Conservation (phyloP, 176 grass and related monocot species). For the Zea mays region DNA sequence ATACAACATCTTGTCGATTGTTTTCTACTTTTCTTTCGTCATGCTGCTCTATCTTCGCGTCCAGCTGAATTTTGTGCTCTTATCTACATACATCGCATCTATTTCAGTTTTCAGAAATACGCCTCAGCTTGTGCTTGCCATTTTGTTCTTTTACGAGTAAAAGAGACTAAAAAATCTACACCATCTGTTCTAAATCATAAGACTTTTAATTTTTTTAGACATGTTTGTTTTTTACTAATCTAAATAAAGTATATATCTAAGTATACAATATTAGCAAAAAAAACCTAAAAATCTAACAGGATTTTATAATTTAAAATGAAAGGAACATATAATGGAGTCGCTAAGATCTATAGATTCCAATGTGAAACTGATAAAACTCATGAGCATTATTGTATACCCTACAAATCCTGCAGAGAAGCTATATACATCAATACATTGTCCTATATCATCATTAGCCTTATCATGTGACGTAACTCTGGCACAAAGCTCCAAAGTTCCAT, state of each 20-base stretch:
- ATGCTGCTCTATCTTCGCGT: slow-evolving; percentile 20
- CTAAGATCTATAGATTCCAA: slow-evolving; percentile 23
- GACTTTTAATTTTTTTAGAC: too few species aligned
- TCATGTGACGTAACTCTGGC: slow-evolving; percentile 27
- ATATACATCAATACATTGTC: slow-evolving; percentile 31
- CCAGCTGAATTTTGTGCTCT: slow-evolving; percentile 30
- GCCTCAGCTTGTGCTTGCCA: slow-evolving; percentile 3
- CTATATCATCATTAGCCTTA: slow-evolving; percentile 37
- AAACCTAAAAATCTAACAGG: not conserved
- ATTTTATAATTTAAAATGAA: too few species aligned
- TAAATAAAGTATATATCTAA: too few species aligned
- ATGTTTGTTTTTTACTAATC: too few species aligned
- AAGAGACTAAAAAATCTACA: not conserved
- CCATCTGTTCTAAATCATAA: too few species aligned
- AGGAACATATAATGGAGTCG: not conserved
- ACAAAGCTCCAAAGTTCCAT: slow-evolving; percentile 38
- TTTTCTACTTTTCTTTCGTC: slow-evolving; percentile 6
- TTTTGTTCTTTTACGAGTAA: slow-evolving; percentile 30
- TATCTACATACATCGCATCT: slow-evolving; percentile 32
- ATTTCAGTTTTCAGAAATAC: slow-evolving; percentile 9
- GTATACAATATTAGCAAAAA: not conserved
- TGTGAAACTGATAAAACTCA: slow-evolving; percentile 9
- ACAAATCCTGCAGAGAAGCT: slow-evolving; percentile 24
- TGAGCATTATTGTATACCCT: not conserved
- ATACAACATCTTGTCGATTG: not conserved